Evolutionary conservation across 192 early-diverging fungal species (phyloP), one percentile per base, ranked within the genome.

Genomic region (Podila verticillata): DNA sequence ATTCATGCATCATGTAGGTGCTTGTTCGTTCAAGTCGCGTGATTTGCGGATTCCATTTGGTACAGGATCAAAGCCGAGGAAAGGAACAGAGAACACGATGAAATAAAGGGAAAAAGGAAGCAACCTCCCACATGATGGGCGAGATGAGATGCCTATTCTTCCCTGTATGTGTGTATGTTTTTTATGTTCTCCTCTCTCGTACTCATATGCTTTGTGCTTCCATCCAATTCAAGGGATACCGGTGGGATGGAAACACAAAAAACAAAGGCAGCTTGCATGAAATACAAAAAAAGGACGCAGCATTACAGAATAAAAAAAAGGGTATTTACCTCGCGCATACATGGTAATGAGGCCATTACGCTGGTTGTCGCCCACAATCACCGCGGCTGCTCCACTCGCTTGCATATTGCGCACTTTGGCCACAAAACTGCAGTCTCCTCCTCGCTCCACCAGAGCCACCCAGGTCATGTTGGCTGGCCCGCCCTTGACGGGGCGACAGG

Each of bases 401-500:
- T 99, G 95, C 95, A 98, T 96, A 34, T 91, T 89, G 47, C 95
- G 86, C 12, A 99, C 92, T 82, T 99, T 99, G 8, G 95, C 92
- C 44, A 93, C 87, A 72, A 99, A 99, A 0, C 92, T 86, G 75
- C 97, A 99, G 24, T 87, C 85, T 17, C 77, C 77, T 57, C 97
- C 97, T 60, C 97, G 90, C 66, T 93, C 89, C 4, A 98, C 92
- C 2, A 99, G 84, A 12, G 94, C 92, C n/a, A 96, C 90, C 93
- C 92, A 96, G 75, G 87, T 77, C 36, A 75, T 67, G 30, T 77
- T 66, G 22, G 48, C 17, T n/a, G 86, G 75, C 35, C 85, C 61
- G 26, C 66, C 82, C 30, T 74, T 63, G 2, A 87, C 83, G 9
- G 63, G 65, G 15, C 70, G 75, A 64, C 96, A 94, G 17, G 91